Conservation (phyloP, 169 alveolate genomes). For the Cryptosporidium canis region DNA sequence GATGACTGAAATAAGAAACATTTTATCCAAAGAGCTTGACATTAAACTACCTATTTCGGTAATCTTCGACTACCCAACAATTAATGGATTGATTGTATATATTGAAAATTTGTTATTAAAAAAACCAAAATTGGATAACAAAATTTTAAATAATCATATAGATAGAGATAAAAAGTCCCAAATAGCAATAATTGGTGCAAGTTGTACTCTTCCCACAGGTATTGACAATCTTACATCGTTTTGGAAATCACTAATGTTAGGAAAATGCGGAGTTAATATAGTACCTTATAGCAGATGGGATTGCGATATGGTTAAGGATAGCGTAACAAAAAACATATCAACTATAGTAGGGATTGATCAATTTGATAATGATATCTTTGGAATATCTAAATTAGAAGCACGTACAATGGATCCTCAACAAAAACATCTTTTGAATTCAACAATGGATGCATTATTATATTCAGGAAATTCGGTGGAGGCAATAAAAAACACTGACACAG, state of each 20-base stretch:
- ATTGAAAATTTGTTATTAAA: slow-evolving; percentile 37
- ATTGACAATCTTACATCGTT: slow-evolving; percentile 19
- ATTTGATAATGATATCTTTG: slow-evolving; percentile 75
- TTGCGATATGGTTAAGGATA: slow-evolving; percentile 15
- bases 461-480: slow-evolving; percentile 33
- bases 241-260: slow-evolving; percentile 41
- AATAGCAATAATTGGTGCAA: slow-evolving; percentile 34
- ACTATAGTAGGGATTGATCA: slow-evolving; percentile 34
- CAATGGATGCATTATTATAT: not conserved
- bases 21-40: slow-evolving; percentile 71
- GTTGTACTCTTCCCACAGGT: slow-evolving; percentile 60
- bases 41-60: slow-evolving; percentile 74
- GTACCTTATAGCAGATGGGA: slow-evolving; percentile 65
- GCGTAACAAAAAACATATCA: slow-evolving; percentile 36
- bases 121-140: not conserved
- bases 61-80: slow-evolving; percentile 80
- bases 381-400: slow-evolving; percentile 65
- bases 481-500: slow-evolving; percentile 72
- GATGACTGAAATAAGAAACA: slow-evolving; percentile 74
- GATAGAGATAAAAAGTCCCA: not conserved
- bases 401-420: slow-evolving; percentile 68
- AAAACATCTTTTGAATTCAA: slow-evolving; percentile 33
- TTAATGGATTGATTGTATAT: slow-evolving; percentile 75
- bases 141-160: not conserved
- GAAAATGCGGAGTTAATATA: slow-evolving; percentile 48